Evolutionary conservation across 1,284 basidiomycete genomes (phyloP), one percentile per base, ranked within the genome.

Genomic region (Malassezia sp.): DNA sequence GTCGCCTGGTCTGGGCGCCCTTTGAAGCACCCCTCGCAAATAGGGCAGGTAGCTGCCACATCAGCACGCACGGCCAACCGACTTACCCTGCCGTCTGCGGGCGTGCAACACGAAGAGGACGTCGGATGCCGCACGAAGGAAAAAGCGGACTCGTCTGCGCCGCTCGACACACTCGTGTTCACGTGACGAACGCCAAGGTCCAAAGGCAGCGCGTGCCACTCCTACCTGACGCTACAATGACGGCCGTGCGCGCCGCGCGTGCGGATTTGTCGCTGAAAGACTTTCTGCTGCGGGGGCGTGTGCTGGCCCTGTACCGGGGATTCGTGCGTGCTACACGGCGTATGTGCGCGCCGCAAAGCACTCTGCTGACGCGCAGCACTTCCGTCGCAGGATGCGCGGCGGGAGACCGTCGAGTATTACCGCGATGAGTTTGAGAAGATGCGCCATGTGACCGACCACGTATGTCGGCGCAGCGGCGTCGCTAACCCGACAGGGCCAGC

Each of bases 61-160:
- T 14, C 23, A 20, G 11, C 2, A 21, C 17, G 33, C 17, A 24
- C 11, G 17, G 8, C 14, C 33, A 21, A 36, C 36, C n/a, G 32
- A 15, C 20, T 7, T 6, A 23, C 7, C 43, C 17, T 35, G 23
- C 38, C 14, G 9, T 26, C 29, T 38, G 15, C 39, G n/a, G 24
- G 44, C 32, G 48, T 22, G 48, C 48, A 50, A 50, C 48, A 50
- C 48, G 48, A 45, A 45, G 29, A 39, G 41, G 47, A 31, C 48
- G 48, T 29, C 48, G 38, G 44, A 42, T 50, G 48, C 48, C 48
- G 48, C 48, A 50, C 48, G 23, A 50, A 27, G 41, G 36, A 21
- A 49, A 41, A 38, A 35, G 4, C 3, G 15, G 2, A 3, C 2
- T 8, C 14, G 31, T 15, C 24, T 26, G 33, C 27, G 23, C n/a